These are phyloP conservation scores for Trametes sanguinea DNA, from an alignment of 768 basidiomycete genomes.

Conservation along the genomic window DNA sequence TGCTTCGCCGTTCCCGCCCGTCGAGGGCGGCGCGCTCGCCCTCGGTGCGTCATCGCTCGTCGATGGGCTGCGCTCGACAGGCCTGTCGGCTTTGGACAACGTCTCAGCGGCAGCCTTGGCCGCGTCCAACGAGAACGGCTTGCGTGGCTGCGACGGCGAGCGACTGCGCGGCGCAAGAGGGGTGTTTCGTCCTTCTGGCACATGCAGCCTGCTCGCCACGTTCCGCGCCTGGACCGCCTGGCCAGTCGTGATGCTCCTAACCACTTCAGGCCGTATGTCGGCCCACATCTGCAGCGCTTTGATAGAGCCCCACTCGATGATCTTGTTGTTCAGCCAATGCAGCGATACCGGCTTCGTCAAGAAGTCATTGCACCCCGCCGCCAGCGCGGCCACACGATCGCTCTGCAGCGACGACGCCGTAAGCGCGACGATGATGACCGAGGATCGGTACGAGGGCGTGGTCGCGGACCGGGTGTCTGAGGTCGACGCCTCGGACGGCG, in stretches of 20 bases:
- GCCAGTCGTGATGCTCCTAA: slow-evolving; percentile 46
- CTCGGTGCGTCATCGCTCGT: slow-evolving; percentile 1
- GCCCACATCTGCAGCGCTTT: slow-evolving; percentile 94
- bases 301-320: slow-evolving; percentile 99
- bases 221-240: slow-evolving; percentile 50
- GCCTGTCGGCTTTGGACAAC: slow-evolving; percentile 16
- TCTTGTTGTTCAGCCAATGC: slow-evolving; percentile 95
- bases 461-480: slow-evolving; percentile 45
- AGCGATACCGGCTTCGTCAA: slow-evolving; percentile 95
- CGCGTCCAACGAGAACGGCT: slow-evolving; percentile 20
- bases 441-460: slow-evolving; percentile 71
- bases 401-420: slow-evolving; percentile 95
- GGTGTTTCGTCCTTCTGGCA: slow-evolving; percentile 48
- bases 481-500: slow-evolving; percentile 56
- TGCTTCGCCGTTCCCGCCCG: not conserved
- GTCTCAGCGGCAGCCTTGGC: slow-evolving; percentile 15
- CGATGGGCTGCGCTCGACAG: slow-evolving; percentile 4
- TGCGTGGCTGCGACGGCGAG: slow-evolving; percentile 37
- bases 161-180: slow-evolving; percentile 41
- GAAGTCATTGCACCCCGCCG: slow-evolving; percentile 98
- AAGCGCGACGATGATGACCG: slow-evolving; percentile 98
- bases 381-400: slow-evolving; percentile 95
- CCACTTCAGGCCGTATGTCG: slow-evolving; percentile 67
- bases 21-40: not conserved
- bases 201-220: slow-evolving; percentile 49